Conservation (phyloP, 805 yeast genomes). For the Komagataella pseudopastoris region DNA sequence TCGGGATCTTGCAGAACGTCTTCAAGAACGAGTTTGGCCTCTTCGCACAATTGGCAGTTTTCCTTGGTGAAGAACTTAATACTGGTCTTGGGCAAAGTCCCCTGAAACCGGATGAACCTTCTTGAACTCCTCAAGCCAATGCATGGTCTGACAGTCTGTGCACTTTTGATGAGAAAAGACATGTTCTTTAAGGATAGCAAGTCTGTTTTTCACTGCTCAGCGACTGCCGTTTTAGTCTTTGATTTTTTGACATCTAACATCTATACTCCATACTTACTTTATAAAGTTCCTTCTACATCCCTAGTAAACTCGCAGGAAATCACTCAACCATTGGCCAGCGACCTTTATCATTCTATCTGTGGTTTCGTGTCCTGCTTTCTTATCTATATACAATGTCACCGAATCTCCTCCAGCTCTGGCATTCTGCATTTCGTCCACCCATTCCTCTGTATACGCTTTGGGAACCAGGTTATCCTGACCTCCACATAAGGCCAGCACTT, state of each 20-base stretch:
- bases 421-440: constrained; percentile 3
- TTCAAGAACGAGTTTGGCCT: constrained; percentile 39
- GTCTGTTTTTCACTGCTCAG: not conserved
- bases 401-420: constrained; percentile 4
- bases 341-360: constrained; percentile 4
- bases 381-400: not conserved
- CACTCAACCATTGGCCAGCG: constrained; percentile 2
- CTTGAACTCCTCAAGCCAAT: not conserved
- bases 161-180: not conserved
- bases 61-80: constrained; percentile 57
- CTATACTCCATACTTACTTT: not conserved
- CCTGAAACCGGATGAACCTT: not conserved
- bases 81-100: not conserved
- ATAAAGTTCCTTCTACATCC: not conserved
- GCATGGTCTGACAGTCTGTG: constrained; percentile 7
- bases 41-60: constrained; percentile 56
- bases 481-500: constrained; percentile 7
- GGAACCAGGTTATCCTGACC: constrained; percentile 5
- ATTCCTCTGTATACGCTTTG: constrained; percentile 2
- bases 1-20: constrained; percentile 21
- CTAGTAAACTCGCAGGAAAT: not conserved
- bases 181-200: not conserved
- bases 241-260: not conserved
- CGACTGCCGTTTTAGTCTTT: not conserved
- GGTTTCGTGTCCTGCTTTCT: constrained; percentile 4